Conservation (phyloP, 2,329 filamentous ascomycete species). For the Microsporum canis region DNA sequence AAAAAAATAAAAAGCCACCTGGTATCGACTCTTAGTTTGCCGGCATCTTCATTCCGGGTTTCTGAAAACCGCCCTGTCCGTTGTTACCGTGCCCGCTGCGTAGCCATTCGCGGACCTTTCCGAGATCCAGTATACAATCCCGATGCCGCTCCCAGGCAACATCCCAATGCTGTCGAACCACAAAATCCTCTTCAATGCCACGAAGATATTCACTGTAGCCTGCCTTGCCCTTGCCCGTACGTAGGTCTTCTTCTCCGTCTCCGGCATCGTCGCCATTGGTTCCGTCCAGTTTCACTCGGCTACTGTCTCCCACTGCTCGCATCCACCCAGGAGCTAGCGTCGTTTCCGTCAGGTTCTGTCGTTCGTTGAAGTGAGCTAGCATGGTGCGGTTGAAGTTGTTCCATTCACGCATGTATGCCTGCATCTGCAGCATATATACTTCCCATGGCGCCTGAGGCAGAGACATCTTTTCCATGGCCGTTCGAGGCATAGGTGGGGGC, state of each 20-base stretch:
- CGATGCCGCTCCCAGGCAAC: conserved; percentile 37
- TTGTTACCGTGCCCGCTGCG: conserved; percentile 4
- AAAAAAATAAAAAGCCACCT: neutral
- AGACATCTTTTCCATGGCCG: neutral
- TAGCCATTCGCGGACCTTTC: conserved; percentile 11
- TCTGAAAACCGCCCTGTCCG: neutral
- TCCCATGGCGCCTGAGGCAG: conserved; percentile 41
- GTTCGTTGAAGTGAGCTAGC: conserved; percentile 44
- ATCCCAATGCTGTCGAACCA: conserved; percentile 39
- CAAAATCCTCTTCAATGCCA: conserved; percentile 36
- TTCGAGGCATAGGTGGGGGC: neutral
- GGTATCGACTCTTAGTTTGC: neutral
- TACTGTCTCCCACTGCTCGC: conserved; percentile 40
- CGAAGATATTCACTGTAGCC: conserved; percentile 37
- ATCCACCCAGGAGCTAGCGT: conserved; percentile 41
- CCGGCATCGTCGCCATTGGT: conserved; percentile 19
- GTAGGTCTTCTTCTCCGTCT: conserved; percentile 19
- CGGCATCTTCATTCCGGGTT: neutral
- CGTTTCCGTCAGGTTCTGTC: conserved; percentile 39
- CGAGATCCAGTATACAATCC: conserved; percentile 32
- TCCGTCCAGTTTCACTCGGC: conserved; percentile 20
- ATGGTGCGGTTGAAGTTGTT: conserved; percentile 45
- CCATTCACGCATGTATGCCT: conserved; percentile 46
- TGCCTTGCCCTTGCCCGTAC: conserved; percentile 25
- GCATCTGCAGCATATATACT: conserved; percentile 43